Evolutionary conservation across 169 alveolate species (phyloP), one percentile per base, ranked within the genome.

Genomic region (Plasmodium billcollinsi): DNA sequence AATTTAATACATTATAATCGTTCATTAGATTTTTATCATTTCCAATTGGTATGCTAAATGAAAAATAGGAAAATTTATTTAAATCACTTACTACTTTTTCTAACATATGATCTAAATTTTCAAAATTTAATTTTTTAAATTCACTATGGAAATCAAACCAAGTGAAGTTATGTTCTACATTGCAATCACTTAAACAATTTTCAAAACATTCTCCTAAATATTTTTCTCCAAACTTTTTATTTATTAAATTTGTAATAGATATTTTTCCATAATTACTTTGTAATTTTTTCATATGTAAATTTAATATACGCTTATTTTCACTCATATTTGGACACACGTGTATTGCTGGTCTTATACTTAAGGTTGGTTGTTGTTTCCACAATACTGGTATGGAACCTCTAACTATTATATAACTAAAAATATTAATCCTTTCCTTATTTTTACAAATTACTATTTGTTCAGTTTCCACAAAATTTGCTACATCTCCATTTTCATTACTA

Each of bases 301-400:
- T 88, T 43, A 92, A 29, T 14, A 63, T 85, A 39, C 72, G 24
- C 18, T 24, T 52, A 66, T 70, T 92, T 88, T 73, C 72, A 56
- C 56, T 67, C 91, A 61, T 70, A 20, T 83, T 73, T 43, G 54
- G 12, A 43, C 66, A 70, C 24, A 83, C 49, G 9, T 67, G 43
- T 67, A 83, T 83, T 83, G 26, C 71, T 4, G 91, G 91, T 47
- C 91, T 83, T 33, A 83, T 2, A 20, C 74, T 67, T 49, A 83
- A 73, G 12, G 85, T 71, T 58, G 91, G 91, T 49, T 70, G 50
- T 43, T 98, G 98, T 59, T 96, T 96, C 99, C 99, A 99, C 88
- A 98, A 96, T 33, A 97, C 90, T 9, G 99, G 99, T 20, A 98
- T 97, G 33, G 99, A 97, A 56, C 99, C 99, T 76, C 99, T 95